Base-by-base conservation (phyloP, 768 basidiomycete species). In the Vararia minispora region DNA sequence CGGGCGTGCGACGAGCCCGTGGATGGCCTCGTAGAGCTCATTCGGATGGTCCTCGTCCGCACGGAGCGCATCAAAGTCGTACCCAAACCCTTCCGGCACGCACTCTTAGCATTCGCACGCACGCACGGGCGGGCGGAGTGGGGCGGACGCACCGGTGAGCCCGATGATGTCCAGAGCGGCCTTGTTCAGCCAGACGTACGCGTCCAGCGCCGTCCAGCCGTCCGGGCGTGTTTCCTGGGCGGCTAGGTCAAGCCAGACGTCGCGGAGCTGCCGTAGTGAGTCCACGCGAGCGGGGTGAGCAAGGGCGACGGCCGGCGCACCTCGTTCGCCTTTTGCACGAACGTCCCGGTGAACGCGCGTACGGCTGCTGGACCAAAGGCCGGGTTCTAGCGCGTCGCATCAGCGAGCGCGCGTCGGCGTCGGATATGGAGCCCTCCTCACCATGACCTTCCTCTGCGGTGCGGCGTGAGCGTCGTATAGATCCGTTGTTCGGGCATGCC, bases 321-420 rank as follows among this genome's bases (percentile, higher is more conserved):
- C 42, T 30, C 44, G 8, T 39, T 45, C 23, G 38, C 41, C 35
- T 40, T 50, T 36, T 50, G 31, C 14, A 44, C 27, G 13, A 47
- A 41, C 22, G 41, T 9, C 10, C n/a, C 32, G 7, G 39, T 37
- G 26, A 34, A 42, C 25, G 6, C 45, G n/a, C 27, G 41, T n/a
- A 41, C 30, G 22, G 35, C 35, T 4, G 44, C 27, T 6, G 18
- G 41, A 28, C 44, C 44, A 23, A 45, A 45, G 11, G 44, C 44
- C n/a, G 44, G 44, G 13, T 28, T 22, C 44, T 45, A n/a, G 25
- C 25, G 11, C n/a, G n/a, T n/a, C n/a, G n/a, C n/a, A n/a, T n/a
- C n/a, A n/a, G n/a, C n/a, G n/a, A n/a, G n/a, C n/a, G n/a, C n/a
- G n/a, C n/a, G n/a, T n/a, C n/a, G n/a, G n/a, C n/a, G 6, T 4